Conservation (phyloP, 805 yeast species). For the Ogataea corticis region DNA sequence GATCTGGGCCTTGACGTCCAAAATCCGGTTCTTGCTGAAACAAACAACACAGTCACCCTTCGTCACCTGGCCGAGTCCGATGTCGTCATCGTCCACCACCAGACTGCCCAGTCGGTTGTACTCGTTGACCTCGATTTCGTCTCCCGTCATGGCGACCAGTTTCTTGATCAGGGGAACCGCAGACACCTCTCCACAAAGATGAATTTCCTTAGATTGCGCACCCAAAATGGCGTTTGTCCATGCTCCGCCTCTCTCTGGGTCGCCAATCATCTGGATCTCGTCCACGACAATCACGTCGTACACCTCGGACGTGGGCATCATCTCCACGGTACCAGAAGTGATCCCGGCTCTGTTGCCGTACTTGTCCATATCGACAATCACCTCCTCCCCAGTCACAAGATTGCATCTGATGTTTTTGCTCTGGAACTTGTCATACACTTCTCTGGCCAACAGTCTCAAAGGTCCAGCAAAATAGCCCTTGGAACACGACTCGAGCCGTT, state of each 20-base stretch:
- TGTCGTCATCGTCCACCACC: conserved; percentile 47
- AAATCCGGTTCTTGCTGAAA: conserved; percentile 73
- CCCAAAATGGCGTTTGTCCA: conserved; percentile 94
- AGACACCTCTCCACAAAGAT: conserved; percentile 91
- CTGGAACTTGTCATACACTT: conserved; percentile 81
- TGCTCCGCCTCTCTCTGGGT: conserved; percentile 79
- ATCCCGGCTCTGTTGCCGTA: conserved; percentile 73
- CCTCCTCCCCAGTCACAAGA: conserved; percentile 94
- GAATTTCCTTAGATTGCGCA: conserved; percentile 80
- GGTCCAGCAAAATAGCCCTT: conserved; percentile 96
- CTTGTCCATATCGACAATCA: conserved; percentile 66
- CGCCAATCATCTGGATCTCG: conserved; percentile 94
- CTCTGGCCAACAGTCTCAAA: conserved; percentile 83
- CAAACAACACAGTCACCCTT: conserved; percentile 90
- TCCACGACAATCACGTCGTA: conserved; percentile 91
- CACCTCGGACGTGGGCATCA: conserved; percentile 68
- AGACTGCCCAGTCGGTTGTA: conserved; percentile 79
- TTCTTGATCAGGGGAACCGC: conserved; percentile 66
- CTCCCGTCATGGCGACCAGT: conserved; percentile 73
- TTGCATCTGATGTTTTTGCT: conserved; percentile 70
- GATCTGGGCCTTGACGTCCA: conserved; percentile 66
- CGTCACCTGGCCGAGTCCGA: conserved; percentile 41
- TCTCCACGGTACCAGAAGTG: conserved; percentile 89
- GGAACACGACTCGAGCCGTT: conserved; percentile 60
- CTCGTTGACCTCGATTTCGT: conserved; percentile 64